Conservation (phyloP, 2,329 filamentous ascomycete genomes). For the Penicillium sp. region DNA sequence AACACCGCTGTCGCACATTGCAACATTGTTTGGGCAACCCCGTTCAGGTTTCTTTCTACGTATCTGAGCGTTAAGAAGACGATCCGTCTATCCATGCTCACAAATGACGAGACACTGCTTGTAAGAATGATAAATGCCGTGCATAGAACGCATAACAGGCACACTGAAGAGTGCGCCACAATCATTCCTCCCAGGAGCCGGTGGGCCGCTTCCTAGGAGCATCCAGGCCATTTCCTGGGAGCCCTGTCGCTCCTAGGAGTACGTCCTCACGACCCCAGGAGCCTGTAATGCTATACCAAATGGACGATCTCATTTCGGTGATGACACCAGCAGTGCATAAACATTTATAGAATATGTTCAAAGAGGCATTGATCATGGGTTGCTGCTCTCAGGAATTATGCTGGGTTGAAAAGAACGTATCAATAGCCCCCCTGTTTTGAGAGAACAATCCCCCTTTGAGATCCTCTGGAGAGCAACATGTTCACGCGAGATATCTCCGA, state of each 20-base stretch:
- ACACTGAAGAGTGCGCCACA: neutral
- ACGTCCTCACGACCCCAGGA: neutral
- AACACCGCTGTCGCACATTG: neutral
- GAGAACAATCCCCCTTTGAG: no score
- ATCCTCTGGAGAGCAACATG: no score
- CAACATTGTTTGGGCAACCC: neutral
- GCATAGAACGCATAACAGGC: neutral
- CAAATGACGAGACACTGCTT: neutral
- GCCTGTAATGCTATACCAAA: neutral
- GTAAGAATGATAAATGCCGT: neutral
- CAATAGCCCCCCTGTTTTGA: no score
- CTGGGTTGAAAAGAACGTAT: no score
- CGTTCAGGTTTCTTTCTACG: neutral
- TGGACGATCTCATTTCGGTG: neutral
- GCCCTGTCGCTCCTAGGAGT: neutral
- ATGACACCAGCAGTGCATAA: neutral
- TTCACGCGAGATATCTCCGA: no score
- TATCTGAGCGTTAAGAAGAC: neutral
- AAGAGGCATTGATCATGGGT: neutral
- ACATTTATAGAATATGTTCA: neutral
- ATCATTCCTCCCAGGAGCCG: neutral
- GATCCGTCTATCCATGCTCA: neutral
- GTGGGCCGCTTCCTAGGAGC: neutral
- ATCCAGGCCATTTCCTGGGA: neutral
- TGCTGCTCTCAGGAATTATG: no score